Base-by-base conservation (phyloP, 257 asterid species). In the Gentiana straminea region DNA sequence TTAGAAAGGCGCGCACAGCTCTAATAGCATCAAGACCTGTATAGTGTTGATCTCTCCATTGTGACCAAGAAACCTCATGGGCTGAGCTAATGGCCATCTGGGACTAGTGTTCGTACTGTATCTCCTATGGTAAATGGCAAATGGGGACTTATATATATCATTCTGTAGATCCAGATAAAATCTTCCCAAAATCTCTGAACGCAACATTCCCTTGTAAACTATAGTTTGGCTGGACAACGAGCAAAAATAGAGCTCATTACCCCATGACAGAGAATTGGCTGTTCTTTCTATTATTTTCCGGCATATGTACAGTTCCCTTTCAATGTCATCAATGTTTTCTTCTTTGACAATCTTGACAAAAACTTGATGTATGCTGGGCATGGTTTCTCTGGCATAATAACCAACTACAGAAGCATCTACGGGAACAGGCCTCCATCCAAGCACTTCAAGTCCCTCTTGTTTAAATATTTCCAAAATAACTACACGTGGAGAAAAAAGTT, bases 31-130 rank as follows among this genome's bases (percentile, higher is more conserved):
- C 59, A 63, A 37, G 47, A 87, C 98, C 97, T 92, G 98, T 72
- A 92, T 88, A 52, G 98, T 92, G 73, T 92, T 92, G 81, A 92
- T 92, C 83, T 92, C 97, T 66, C 98, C 98, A 76, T 92, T 92
- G 70, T 92, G 98, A 69, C 98, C 98, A 60, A 92, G 94, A 63
- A 92, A 92, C 80, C 97, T 83, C 98, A 92, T 92, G 55, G 98
- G 98, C 59, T 88, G 98, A 66, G 97, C 98, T 54, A 92, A 81
- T 61, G 94, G 97, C 98, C 98, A 92, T 73, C 94, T 81, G 15
- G 98, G 98, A 70, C 85, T 92, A 57, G 98, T 92, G 73, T 92
- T 92, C 38, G 98, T 92, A 75, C 98, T 92, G 88, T 65, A 92
- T 73, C 98, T 77, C 68, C 98, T 84, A 68, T 92, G 97, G 74